Evolutionary conservation across 306 rosid species (phyloP).

Genomic region (Lathyrus tuberosus): DNA sequence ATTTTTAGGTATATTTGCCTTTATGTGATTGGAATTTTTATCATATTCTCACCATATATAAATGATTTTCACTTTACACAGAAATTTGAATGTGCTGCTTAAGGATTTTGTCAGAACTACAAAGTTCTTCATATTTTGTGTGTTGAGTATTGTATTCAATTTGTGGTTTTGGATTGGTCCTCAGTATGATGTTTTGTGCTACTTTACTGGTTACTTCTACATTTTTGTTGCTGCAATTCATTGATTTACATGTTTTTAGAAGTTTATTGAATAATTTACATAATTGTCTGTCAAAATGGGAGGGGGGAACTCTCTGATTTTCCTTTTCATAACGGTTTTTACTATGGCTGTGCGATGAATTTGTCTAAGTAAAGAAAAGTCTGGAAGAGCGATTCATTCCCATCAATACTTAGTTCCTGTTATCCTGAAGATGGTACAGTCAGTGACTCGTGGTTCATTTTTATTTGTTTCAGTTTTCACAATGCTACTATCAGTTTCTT

Average conservation of each 20-base stretch:
- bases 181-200: slow-evolving; percentile 25
- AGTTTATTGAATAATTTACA: slow-evolving; percentile 19
- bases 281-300: slow-evolving; percentile 21
- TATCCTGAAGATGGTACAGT: not conserved
- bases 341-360: not conserved
- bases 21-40: slow-evolving; percentile 24
- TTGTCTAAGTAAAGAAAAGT: too few species aligned
- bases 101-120: not conserved
- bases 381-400: too few species aligned
- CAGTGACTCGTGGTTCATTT: slow-evolving; percentile 38
- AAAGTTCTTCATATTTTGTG: not conserved
- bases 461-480: not conserved
- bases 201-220: not conserved
- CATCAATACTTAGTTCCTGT: too few species aligned
- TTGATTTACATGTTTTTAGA: slow-evolving; percentile 21
- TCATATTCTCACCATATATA: slow-evolving; percentile 4
- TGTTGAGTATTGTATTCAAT: slow-evolving; percentile 13
- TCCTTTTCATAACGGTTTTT: slow-evolving; percentile 23
- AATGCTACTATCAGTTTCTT: not conserved
- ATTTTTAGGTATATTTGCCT: too few species aligned
- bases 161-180: slow-evolving; percentile 9
- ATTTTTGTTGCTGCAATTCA: slow-evolving; percentile 18
- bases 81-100: not conserved
- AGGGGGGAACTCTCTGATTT: slow-evolving; percentile 9
- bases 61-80: not conserved